A percentile compares a stretch with the other conserved stretches of the same genome.
phyloP scores from a whole-genome alignment of 345 rosid species.

The Lepidium didymum region DNA sequence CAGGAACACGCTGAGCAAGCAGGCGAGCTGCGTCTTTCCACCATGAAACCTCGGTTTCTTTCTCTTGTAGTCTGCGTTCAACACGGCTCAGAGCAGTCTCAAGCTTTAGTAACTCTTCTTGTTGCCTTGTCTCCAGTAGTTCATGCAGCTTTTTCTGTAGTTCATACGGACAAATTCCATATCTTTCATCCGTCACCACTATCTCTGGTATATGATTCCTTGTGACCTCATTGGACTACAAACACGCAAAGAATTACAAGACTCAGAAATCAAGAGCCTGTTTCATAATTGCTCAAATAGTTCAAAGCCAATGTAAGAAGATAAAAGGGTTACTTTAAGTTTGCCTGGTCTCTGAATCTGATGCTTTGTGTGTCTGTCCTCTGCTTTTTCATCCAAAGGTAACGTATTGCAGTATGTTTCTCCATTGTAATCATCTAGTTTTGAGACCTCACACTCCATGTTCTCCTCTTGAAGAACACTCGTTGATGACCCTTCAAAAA shows the following conservation, averaged over 20 bases:
- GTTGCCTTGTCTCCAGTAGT: slow-evolving; percentile 57
- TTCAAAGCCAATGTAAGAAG: not conserved
- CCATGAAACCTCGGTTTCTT: slow-evolving; percentile 69
- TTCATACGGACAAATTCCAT: slow-evolving; percentile 57
- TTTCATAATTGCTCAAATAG: not conserved
- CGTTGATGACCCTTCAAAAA: slow-evolving; percentile 29
- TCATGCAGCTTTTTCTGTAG: slow-evolving; percentile 61
- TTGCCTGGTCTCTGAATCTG: slow-evolving; percentile 16
- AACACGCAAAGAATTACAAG: not conserved
- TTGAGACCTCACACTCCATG: slow-evolving; percentile 23
- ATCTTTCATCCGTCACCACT: slow-evolving; percentile 21
- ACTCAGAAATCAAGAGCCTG: not conserved
- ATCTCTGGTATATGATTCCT: slow-evolving; percentile 6
- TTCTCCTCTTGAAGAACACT: slow-evolving; percentile 26
- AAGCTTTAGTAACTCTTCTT: slow-evolving; percentile 61
- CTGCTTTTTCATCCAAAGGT: slow-evolving; percentile 38
- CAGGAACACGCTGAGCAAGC: slow-evolving; percentile 41
- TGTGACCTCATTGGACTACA: not conserved
- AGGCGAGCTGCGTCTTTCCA: slow-evolving; percentile 70
- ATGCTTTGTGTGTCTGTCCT: slow-evolving; percentile 19
- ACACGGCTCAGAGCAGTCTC: slow-evolving; percentile 45
- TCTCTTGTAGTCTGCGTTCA: slow-evolving; percentile 47
- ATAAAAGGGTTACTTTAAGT: slow-evolving; percentile 29
- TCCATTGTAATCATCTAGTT: slow-evolving; percentile 37
- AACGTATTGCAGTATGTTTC: slow-evolving; percentile 34